Evolutionary conservation across 192 early-diverging fungal genomes (phyloP), one percentile per base, ranked within the genome.

Genomic region (Coemansia sp.): DNA sequence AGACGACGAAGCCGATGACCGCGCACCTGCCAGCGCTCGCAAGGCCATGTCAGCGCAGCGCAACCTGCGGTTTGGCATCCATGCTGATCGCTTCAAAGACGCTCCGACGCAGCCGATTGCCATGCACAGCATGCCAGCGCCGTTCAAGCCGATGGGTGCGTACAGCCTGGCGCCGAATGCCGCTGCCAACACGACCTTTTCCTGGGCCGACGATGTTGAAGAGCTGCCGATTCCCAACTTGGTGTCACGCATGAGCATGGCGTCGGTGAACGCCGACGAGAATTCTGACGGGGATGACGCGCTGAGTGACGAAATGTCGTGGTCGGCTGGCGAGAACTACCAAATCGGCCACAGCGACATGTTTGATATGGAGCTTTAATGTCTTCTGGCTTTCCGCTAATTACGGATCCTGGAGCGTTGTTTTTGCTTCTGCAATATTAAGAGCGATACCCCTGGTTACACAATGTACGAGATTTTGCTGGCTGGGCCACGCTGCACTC

Each of bases 151-250:
- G 5, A 23, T 69, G 19, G 62, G 57, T 29, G 38, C 51, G 4
- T 49, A 59, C 53, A 23, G 45, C 17, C 37, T 58, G 23, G 21
- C n/a, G 27, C 37, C 61, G 43, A 63, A 77, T 45, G 60, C 32
- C 25, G 55, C 60, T 12, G 43, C 29, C 2, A 39, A 63, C 19
- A 61, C 72, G 22, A 56, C 67, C 11, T 83, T 83, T 57, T 75
- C 75, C 15, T 83, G 82, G 82, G 82, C 75, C 5, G 82, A 83
- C 50, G 76, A 78, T 45, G 76, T 66, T 48, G 79, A 82, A 41
- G 79, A 82, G 43, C 63, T 81, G 51, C 78, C 78, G 41, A 81
- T 81, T 11, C 72, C 72, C 27, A 72, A 69, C 59, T 55, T 72
- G 39, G 37, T 51, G 8, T 57, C 65, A 9, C 51, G 43, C 14